These are phyloP conservation scores for Leishmania amazonensis DNA, from an alignment of 208 protist species.

Conservation along the genomic window DNA sequence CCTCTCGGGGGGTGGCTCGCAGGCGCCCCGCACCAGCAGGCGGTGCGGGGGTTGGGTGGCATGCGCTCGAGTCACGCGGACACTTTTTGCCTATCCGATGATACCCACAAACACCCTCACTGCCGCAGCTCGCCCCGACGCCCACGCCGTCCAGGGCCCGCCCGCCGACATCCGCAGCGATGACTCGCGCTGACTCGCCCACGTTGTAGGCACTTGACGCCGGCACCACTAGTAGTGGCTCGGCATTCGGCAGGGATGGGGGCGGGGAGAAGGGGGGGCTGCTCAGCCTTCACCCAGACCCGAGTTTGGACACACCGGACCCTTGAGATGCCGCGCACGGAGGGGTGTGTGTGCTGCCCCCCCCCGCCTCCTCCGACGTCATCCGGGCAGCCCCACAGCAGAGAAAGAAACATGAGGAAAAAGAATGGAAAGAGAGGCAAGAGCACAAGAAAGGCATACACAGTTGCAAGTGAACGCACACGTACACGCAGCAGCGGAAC, in stretches of 20 bases:
- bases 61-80: no score
- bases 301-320: not conserved
- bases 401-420: not conserved
- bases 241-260: not conserved
- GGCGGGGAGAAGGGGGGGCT: not conserved
- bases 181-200: no score
- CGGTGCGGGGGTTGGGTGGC: no score
- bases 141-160: no score
- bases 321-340: not conserved
- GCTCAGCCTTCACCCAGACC: not conserved
- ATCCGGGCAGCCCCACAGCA: no score
- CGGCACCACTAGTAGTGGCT: not conserved
- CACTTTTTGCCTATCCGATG: no score
- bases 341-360: no score
- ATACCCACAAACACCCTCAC: not conserved
- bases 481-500: not conserved
- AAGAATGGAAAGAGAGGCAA: not conserved
- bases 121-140: not conserved
- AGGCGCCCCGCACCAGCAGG: no score
- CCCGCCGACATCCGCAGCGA: not conserved
- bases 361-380: not conserved
- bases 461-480: not conserved
- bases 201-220: not conserved
- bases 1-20: no score
- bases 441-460: not conserved